Evolutionary conservation across 2,329 filamentous ascomycete species (phyloP), one percentile per base, ranked within the genome.

Genomic region (Neurospora sp.): DNA sequence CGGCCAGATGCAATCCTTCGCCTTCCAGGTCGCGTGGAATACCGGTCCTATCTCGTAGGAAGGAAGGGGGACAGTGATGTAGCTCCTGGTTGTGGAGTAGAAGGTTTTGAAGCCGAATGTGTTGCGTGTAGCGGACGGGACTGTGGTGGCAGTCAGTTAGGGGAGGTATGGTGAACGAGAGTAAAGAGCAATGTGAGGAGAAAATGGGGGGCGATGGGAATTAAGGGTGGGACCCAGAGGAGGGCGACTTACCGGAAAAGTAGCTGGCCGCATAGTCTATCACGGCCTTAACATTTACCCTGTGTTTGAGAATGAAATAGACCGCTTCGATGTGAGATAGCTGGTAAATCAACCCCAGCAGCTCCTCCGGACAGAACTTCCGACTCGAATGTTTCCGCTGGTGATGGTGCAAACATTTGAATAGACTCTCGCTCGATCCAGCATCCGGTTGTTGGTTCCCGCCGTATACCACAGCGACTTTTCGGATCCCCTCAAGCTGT

Each of bases 251-350:
- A n/a, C 52, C 28, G 9, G 52, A 17, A 10, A 36, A 62, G 28
- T 62, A 62, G 28, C 28, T 62, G 15, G 52, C 13, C 52, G 52
- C 52, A 10, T 62, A 62, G 13, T 62, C 8, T 1, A 0, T n/a
- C 28, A 62, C 52, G 13, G 7, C 15, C 3, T 62, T 62, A 0
- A 3, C 3, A n/a, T 62, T 62, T 33, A 62, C 3, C 13, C n/a
- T 28, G 33, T 23, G 13, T 0, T 73, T 72, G 11, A 75, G 38
- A 8, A 80, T 71, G 58, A 81, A 68, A 70, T 78, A 80, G 40
- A 80, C 73, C 5, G 70, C 52, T 66, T 77, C 67, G 0, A 81
- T 68, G 23, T 76, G 66, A 0, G 68, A 40, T 40, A 81, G 79
- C n/a, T 71, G 69, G 7, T 74, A 70, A 4, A 79, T 8, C 15